A percentile compares a stretch with the other conserved stretches of the same genome.
Evolutionary conservation across 495 filamentous ascomycete genomes (phyloP).

Genomic region (Penicillium cinerascens): DNA sequence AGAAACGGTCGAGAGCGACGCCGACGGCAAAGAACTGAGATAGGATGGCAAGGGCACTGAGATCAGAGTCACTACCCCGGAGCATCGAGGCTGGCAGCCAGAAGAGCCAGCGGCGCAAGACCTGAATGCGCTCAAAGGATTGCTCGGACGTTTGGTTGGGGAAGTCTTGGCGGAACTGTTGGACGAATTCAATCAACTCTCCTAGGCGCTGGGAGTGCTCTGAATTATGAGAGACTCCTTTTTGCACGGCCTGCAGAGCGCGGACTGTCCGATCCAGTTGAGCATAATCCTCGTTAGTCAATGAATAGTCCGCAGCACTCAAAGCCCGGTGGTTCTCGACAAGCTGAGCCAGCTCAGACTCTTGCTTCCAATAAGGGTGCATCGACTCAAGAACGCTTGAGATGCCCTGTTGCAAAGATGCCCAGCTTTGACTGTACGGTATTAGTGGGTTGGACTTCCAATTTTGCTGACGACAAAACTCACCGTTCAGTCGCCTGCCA

Average conservation of each 20-base stretch:
- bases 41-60: conserved; percentile 55
- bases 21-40: conserved; percentile 90
- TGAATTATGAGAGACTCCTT: conserved; percentile 65
- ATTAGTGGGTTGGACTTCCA: conserved; percentile 20
- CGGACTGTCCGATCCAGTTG: conserved; percentile 54
- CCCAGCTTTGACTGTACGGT: conserved; percentile 76
- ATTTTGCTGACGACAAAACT: conserved; percentile 30
- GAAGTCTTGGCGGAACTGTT: conserved; percentile 69
- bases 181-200: conserved; percentile 78
- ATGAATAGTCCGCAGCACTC: conserved; percentile 51
- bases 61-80: conserved; percentile 40
- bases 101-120: conserved; percentile 87
- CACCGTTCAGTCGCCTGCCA: conserved; percentile 98
- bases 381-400: conserved; percentile 87
- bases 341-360: conserved; percentile 80
- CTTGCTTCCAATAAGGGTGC: conserved; percentile 80
- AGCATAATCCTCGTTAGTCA: conserved; percentile 58
- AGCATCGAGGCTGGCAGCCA: conserved; percentile 85
- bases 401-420: conserved; percentile 86
- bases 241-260: conserved; percentile 63
- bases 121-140: conserved; percentile 82
- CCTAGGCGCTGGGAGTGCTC: conserved; percentile 71
- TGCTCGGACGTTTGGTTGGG: conserved; percentile 70
- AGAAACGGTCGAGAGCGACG: conserved; percentile 81
- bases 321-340: conserved; percentile 61